Evolutionary conservation across 2,329 filamentous ascomycete species (phyloP).

Genomic region (Penicillium janthinellum): DNA sequence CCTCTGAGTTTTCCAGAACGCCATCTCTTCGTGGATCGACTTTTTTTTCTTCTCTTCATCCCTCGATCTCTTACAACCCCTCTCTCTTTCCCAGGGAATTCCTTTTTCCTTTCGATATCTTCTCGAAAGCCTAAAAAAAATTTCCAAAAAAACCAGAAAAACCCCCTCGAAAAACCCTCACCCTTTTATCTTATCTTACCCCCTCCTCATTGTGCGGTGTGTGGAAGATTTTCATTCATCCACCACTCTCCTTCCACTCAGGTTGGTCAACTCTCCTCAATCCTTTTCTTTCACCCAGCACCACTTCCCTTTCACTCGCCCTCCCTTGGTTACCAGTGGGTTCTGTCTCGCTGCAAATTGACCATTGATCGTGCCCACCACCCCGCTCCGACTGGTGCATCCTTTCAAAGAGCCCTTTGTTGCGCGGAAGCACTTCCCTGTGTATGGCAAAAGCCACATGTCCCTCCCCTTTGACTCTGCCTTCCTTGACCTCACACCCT

Average conservation of each 20-base stretch:
- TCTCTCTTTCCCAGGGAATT: slow-evolving; percentile 33
- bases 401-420: slow-evolving; percentile 19
- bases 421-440: slow-evolving; percentile 9
- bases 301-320: background rate
- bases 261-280: slow-evolving; percentile 21
- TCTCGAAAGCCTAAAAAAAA: slow-evolving; percentile 37
- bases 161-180: slow-evolving; percentile 35
- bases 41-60: slow-evolving; percentile 32
- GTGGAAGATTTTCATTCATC: slow-evolving; percentile 32
- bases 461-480: slow-evolving; percentile 11
- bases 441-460: slow-evolving; percentile 3
- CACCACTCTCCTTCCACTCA: slow-evolving; percentile 26
- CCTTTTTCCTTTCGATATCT: slow-evolving; percentile 35
- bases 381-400: slow-evolving; percentile 17
- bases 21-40: slow-evolving; percentile 29
- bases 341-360: background rate
- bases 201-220: slow-evolving; percentile 38
- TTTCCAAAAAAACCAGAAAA: slow-evolving; percentile 45
- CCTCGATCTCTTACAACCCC: slow-evolving; percentile 19
- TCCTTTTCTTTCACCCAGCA: background rate
- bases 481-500: slow-evolving; percentile 1
- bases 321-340: background rate
- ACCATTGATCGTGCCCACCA: background rate
- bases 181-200: slow-evolving; percentile 32
- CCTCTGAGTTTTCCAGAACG: slow-evolving; percentile 40